Evolutionary conservation across 495 filamentous ascomycete species (phyloP), one percentile per base, ranked within the genome.

Genomic region (Penicillium cataractarum): DNA sequence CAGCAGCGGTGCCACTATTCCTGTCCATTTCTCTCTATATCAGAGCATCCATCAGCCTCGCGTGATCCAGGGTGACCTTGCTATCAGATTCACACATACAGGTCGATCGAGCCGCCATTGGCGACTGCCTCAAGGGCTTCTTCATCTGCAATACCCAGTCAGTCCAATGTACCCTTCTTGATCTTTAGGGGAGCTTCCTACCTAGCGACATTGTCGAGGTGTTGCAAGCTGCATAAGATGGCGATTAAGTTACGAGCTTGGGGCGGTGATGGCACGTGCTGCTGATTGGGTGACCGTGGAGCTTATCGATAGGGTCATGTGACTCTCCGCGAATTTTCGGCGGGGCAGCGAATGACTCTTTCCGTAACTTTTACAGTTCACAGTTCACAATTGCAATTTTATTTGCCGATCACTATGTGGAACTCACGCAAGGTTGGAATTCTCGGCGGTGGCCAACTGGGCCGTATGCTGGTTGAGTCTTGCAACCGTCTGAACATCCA

Each of bases 391-490:
- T 69, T 22, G 31, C 40, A 59, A 49, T 58, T 51, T 52, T 39
- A 21, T 21, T 40, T 35, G 49, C 40, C 32, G 60, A 37, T 64
- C 62, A 75, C 57, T 26, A 79, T 80, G 79, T 82, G 79, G 79
- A 82, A 82, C 67, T 75, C 78, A 29, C 79, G 70, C 48, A 80
- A 78, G 65, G 76, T 92, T 54, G 89, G 90, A 63, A 84, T 92
- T 59, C 83, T 90, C 59, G 88, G 88, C 22, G 87, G 87, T 35
- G 94, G 94, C 69, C 93, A 94, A 79, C 83, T 98, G 32, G 95
- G 95, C 48, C 91, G 91, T 62, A 98, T 99, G 95, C 84, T 97
- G n/a, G 88, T 91, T 55, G 92, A 98, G 77, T 89, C 90, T 42
- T 92, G 95, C 51, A 93, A 93, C 66, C 87, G 88, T 50, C 83